Evolutionary conservation across 1,139 yeast species (phyloP).

Genomic region (Kodamaea plutei): DNA sequence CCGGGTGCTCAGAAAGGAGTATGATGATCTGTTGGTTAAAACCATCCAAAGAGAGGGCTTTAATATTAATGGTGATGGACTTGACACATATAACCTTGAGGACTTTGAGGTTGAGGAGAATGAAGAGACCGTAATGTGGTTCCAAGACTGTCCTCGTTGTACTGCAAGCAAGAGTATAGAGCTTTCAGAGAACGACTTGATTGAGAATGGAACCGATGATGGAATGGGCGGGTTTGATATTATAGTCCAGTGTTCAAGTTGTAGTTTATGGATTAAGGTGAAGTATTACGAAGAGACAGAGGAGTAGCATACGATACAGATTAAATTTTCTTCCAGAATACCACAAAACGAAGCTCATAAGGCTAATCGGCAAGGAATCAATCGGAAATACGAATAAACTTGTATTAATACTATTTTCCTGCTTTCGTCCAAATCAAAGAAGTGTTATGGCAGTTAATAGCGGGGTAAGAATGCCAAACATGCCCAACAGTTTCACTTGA

Average conservation of each 20-base stretch:
- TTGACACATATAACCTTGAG: conserved; percentile 61
- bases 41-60: conserved; percentile 45
- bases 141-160: conserved; percentile 72
- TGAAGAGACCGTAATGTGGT: conserved; percentile 29
- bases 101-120: conserved; percentile 45
- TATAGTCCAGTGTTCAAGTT: conserved; percentile 71
- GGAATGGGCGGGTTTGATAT: conserved; percentile 61
- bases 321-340: no score
- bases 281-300: conserved; percentile 39
- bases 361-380: no score
- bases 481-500: no score
- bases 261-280: conserved; percentile 82
- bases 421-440: conserved; percentile 1
- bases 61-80: conserved; percentile 56
- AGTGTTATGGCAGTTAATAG: no score
- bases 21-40: conserved; percentile 44
- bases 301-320: no score
- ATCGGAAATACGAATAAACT: no score
- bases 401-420: neutral
- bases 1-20: conserved; percentile 33
- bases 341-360: no score
- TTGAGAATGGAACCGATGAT: conserved; percentile 43
- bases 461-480: no score
- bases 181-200: conserved; percentile 59
- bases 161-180: conserved; percentile 49